phyloP scores from a whole-genome alignment of 1,284 basidiomycete genomes.

The Filobasidium uniguttulatum region DNA sequence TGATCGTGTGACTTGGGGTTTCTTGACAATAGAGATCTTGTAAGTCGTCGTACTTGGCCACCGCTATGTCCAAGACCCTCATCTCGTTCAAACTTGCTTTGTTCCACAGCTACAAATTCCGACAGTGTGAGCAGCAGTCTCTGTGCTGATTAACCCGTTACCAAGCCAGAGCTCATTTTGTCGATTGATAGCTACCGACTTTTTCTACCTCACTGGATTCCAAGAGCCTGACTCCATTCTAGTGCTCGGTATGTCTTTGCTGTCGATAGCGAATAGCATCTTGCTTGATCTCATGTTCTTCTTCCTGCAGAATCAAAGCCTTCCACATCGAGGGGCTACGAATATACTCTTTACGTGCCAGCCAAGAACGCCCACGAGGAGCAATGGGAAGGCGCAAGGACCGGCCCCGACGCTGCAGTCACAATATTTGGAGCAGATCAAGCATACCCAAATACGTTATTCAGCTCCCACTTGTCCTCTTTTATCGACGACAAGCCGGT shows the following conservation, averaged over 20 bases:
- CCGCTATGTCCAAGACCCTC: neutral
- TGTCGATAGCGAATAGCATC: neutral
- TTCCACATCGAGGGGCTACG: constrained; percentile 62
- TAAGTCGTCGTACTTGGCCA: neutral
- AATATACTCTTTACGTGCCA: constrained; percentile 74
- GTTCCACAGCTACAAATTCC: constrained; percentile 69
- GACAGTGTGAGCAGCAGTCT: constrained; percentile 45
- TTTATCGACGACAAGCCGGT: constrained; percentile 19
- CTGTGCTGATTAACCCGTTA: neutral
- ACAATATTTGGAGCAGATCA: constrained; percentile 62
- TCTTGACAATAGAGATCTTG: neutral
- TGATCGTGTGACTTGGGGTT: neutral
- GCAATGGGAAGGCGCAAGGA: constrained; percentile 82
- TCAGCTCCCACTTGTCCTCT: constrained; percentile 26
- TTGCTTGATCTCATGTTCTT: neutral
- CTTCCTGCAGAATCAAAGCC: constrained; percentile 24
- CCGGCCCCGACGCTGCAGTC: constrained; percentile 49
- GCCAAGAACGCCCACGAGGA: constrained; percentile 65
- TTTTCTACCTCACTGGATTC: constrained; percentile 90
- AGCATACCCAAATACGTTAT: constrained; percentile 31
- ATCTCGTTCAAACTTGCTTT: neutral
- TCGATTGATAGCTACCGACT: constrained; percentile 51
- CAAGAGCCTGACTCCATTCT: constrained; percentile 84
- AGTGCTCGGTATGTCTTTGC: constrained; percentile 47
- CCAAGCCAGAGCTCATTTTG: neutral